Percentiles rank a stretch among this genome's conserved stretches.
Conservation (phyloP, 164 flowering plant species). For the Magnolia kwangsiensis region DNA sequence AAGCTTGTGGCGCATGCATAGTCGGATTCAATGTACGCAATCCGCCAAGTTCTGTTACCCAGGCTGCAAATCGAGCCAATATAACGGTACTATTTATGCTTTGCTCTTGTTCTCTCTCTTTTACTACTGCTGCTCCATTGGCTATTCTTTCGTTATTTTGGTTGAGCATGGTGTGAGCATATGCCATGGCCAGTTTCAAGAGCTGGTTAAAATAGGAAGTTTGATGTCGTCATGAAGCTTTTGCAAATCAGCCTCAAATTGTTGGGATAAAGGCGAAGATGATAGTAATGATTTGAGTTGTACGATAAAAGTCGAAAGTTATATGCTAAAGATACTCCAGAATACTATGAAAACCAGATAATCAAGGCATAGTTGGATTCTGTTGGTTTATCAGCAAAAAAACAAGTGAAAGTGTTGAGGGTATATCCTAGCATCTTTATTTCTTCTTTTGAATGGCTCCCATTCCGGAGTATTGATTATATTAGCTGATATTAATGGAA, state of each 20-base stretch:
- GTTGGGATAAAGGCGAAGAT: background rate
- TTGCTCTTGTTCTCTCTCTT: background rate
- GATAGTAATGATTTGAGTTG: background rate
- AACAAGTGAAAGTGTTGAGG: no score
- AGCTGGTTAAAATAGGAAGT: background rate
- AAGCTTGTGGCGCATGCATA: conserved; percentile 81
- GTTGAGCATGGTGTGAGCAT: background rate
- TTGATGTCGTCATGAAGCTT: no score
- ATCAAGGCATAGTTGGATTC: no score
- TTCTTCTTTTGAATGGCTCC: no score
- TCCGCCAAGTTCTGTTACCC: conserved; percentile 53
- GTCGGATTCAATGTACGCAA: conserved; percentile 79
- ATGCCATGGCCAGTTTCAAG: background rate
- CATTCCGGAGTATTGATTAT: no score
- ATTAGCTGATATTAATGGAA: no score
- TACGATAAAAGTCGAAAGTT: background rate
- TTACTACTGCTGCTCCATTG: background rate
- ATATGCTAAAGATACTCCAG: background rate
- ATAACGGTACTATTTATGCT: conserved; percentile 49
- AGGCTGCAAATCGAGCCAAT: conserved; percentile 51
- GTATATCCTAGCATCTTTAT: no score
- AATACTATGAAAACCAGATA: background rate
- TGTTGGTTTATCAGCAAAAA: no score
- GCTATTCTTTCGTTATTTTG: background rate
- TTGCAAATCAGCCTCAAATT: background rate